Conservation (phyloP, 257 asterid genomes). For the Cordia subcordata region DNA sequence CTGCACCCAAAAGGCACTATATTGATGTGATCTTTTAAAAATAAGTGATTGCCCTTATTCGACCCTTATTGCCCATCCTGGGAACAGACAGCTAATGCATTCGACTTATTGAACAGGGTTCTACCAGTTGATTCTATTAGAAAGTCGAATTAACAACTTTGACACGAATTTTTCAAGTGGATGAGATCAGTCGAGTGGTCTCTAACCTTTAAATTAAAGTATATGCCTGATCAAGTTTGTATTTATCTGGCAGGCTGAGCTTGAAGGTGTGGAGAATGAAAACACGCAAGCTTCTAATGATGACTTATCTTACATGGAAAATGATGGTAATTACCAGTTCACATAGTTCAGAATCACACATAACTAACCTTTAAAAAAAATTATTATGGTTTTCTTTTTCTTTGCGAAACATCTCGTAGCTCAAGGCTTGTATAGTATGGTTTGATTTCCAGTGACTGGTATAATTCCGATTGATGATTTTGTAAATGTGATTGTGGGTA, state of each 20-base stretch:
- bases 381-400: background rate
- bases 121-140: no score
- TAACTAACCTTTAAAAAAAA: background rate
- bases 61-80: no score
- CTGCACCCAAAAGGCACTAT: no score
- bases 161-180: no score
- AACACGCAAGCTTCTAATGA: conserved; percentile 22
- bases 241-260: conserved; percentile 55
- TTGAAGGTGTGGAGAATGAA: conserved; percentile 32
- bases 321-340: conserved; percentile 34
- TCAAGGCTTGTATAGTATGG: conserved; percentile 10
- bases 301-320: conserved; percentile 28
- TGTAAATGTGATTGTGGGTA: conserved; percentile 15
- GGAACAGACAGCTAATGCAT: no score
- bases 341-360: conserved; percentile 15
- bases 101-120: no score
- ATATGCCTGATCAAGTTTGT: background rate
- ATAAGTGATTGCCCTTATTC: no score
- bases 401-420: background rate
- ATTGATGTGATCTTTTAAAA: no score
- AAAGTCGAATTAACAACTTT: no score
- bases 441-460: background rate
- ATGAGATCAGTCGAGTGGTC: no score
- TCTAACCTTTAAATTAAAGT: no score
- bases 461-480: background rate